Conservation (phyloP, 768 basidiomycete species). For the Termitomyces sp. region DNA sequence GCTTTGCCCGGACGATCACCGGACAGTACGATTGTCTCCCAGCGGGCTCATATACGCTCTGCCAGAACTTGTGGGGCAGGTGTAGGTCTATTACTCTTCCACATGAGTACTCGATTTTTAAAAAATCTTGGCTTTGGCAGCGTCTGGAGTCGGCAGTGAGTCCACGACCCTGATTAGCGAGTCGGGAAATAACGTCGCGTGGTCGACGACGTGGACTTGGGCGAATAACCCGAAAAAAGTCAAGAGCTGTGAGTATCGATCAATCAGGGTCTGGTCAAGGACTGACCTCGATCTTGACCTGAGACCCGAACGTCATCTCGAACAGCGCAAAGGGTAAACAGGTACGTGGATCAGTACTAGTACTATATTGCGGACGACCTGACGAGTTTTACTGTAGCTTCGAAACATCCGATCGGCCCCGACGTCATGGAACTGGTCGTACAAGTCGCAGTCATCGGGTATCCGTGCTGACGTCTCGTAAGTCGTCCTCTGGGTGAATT, state of each 20-base stretch:
- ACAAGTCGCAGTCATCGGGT: conserved; percentile 33
- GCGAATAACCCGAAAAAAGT: conserved; percentile 42
- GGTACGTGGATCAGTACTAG: conserved; percentile 17
- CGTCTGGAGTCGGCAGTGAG: conserved; percentile 41
- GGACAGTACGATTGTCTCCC: conserved; percentile 39
- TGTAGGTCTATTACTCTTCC: conserved; percentile 19
- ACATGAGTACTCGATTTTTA: not conserved
- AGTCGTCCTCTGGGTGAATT: not conserved
- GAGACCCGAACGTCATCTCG: conserved; percentile 46
- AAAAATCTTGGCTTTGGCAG: conserved; percentile 3
- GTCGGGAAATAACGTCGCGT: conserved; percentile 35
- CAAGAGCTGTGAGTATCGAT: conserved; percentile 42
- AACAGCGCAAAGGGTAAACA: conserved; percentile 42
- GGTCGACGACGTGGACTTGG: conserved; percentile 52
- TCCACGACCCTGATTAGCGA: conserved; percentile 37
- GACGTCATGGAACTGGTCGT: conserved; percentile 47
- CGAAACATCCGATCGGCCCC: conserved; percentile 36
- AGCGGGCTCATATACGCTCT: conserved; percentile 43
- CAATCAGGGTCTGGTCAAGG: too few species aligned
- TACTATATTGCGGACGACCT: not conserved
- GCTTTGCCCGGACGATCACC: conserved; percentile 29
- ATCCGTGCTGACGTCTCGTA: conserved; percentile 52
- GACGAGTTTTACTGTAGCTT: conserved; percentile 18
- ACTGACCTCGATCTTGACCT: not conserved
- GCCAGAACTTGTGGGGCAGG: conserved; percentile 53